Evolutionary conservation across 2,329 filamentous ascomycete genomes (phyloP).

Genomic region (Colletotrichum gigasporum): DNA sequence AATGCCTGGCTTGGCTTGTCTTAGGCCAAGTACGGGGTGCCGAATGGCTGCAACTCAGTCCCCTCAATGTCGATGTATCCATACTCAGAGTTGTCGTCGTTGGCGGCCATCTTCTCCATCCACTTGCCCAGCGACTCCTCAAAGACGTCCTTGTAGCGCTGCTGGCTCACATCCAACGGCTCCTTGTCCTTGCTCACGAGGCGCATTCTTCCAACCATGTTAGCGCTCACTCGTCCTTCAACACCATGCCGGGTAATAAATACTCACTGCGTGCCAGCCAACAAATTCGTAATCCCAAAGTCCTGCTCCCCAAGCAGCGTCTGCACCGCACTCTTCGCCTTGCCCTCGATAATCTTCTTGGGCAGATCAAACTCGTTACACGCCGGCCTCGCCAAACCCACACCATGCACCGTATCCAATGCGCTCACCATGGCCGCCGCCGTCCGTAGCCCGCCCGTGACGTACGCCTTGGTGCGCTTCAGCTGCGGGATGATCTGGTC

Average conservation of each 20-base stretch:
- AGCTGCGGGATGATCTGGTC: constrained; percentile 56
- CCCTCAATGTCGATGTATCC: constrained; percentile 44
- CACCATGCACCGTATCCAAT: constrained; percentile 65
- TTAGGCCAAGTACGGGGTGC: constrained; percentile 34
- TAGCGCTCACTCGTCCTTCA: background rate
- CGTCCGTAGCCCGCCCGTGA: constrained; percentile 67
- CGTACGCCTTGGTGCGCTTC: constrained; percentile 63
- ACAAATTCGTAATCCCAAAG: constrained; percentile 49
- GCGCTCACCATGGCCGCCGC: constrained; percentile 67
- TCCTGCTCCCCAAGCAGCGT: constrained; percentile 58
- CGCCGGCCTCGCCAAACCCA: constrained; percentile 60
- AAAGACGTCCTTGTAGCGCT: constrained; percentile 42
- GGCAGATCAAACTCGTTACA: constrained; percentile 43
- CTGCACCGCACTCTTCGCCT: constrained; percentile 58
- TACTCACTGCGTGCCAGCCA: constrained; percentile 43
- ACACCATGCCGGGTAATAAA: constrained; percentile 24
- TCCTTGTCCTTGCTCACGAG: constrained; percentile 43
- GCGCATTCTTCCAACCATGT: constrained; percentile 35
- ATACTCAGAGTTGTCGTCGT: constrained; percentile 42
- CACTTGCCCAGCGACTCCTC: constrained; percentile 41
- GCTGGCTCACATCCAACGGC: constrained; percentile 41
- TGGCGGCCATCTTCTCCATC: constrained; percentile 40
- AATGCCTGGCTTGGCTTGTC: too few relatives aligned
- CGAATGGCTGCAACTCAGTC: constrained; percentile 43
- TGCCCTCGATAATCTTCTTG: constrained; percentile 42